These are phyloP conservation scores for Chaetomium tenue DNA, from an alignment of 495 filamentous ascomycete genomes.

Conservation along the genomic window DNA sequence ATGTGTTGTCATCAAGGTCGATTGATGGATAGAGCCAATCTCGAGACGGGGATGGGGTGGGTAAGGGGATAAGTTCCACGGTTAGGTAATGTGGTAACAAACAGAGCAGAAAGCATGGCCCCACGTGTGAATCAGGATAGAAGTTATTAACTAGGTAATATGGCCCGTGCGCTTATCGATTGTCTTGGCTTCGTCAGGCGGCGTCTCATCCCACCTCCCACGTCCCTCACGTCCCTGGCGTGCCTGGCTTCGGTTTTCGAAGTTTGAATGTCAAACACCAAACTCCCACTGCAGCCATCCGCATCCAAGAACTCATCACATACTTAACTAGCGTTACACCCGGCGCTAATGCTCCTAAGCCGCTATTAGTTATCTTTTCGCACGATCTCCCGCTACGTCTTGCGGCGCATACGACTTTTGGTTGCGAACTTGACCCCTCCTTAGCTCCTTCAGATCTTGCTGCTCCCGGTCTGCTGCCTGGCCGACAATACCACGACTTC, in stretches of 20 bases:
- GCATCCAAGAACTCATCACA: neutral
- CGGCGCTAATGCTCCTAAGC: neutral
- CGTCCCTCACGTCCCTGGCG: conserved; percentile 3
- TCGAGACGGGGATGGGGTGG: neutral
- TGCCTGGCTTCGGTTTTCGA: neutral
- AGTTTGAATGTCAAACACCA: neutral
- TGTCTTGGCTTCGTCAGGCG: neutral
- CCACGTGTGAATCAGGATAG: too few species aligned
- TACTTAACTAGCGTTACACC: neutral
- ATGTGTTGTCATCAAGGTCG: neutral
- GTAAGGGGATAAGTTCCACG: neutral
- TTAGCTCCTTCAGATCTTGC: too few species aligned
- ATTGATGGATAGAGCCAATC: neutral
- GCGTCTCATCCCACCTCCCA: conserved; percentile 15
- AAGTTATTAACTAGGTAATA: neutral
- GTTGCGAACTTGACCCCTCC: conserved; percentile 6
- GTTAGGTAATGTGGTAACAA: neutral
- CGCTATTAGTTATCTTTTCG: neutral
- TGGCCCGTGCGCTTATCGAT: conserved; percentile 26
- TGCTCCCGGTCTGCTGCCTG: neutral
- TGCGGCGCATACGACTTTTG: neutral
- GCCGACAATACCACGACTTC: neutral
- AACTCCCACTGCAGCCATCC: too few species aligned
- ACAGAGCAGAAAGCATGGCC: neutral
- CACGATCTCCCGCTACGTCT: neutral